These are phyloP conservation scores for Russula abietina DNA, from an alignment of 768 basidiomycete species.

Conservation along the genomic window DNA sequence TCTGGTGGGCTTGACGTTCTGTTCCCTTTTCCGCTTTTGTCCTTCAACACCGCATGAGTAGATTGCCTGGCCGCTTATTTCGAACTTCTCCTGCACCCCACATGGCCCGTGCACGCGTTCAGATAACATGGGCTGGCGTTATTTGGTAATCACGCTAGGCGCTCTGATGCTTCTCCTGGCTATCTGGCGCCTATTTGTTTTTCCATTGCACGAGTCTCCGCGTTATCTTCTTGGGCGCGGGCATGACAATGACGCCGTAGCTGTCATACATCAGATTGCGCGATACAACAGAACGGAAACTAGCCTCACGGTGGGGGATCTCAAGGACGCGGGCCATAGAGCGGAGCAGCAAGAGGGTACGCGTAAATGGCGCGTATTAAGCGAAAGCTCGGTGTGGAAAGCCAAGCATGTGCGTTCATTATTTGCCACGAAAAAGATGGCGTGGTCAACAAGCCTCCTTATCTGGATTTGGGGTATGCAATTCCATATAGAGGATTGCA, in stretches of 20 bases:
- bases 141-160: constrained; percentile 49
- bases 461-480: constrained; percentile 43
- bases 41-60: constrained; percentile 21
- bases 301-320: constrained; percentile 40
- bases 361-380: constrained; percentile 29
- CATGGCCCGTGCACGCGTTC: constrained; percentile 36
- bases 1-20: constrained; percentile 33
- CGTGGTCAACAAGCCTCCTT: constrained; percentile 57
- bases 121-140: constrained; percentile 61
- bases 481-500: neutral
- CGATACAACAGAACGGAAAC: constrained; percentile 42
- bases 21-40: neutral
- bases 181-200: constrained; percentile 46
- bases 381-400: constrained; percentile 39
- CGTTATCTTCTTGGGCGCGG: constrained; percentile 53
- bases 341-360: constrained; percentile 17
- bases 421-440: constrained; percentile 58
- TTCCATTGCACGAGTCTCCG: constrained; percentile 51
- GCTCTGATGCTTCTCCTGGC: constrained; percentile 49
- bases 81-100: constrained; percentile 45
- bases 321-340: constrained; percentile 33
- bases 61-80: constrained; percentile 57
- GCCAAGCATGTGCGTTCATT: constrained; percentile 48
- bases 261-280: constrained; percentile 45
- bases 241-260: constrained; percentile 46